Base-by-base conservation (phyloP, 805 yeast species). In the Yarrowia sp. region DNA sequence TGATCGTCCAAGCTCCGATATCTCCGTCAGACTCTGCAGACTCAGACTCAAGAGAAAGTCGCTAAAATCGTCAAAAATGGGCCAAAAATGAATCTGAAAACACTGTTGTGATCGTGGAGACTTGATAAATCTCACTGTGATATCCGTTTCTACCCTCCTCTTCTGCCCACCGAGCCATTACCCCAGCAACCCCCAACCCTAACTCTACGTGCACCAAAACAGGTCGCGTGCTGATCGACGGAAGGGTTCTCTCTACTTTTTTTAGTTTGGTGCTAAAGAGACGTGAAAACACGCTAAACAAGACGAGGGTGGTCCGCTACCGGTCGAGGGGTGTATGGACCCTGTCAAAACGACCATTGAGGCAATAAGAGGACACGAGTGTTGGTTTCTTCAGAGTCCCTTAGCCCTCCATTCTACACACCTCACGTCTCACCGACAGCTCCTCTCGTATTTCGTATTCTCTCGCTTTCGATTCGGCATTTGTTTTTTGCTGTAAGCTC, bases 191-290 rank as follows among this genome's bases (percentile, higher is more conserved):
- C 33, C 14, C 24, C 46, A 44, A 44, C 49, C 33, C 33, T 44
- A 49, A 49, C 47, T 43, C 47, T 43, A 43, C 47, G 9, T 10
- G 19, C 30, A 24, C 30, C 30, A 4, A 24, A 24, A 44, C 33
- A 24, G 53, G 38, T 49, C 53, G 53, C 38, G 53, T 24, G 30
- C 3, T 49, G 53, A 49, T 49, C 53, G 53, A n/a, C 53, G 53
- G 38, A 49, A 49, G 53, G 39, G 39, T 49, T 49, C 53, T 49
- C 53, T 15, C 33, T 7, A 9, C 33, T n/a, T 49, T n/a, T 49
- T 24, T 49, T 49, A 46, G 12, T 4, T 34, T 34, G 34, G 50
- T 49, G 36, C 38, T 49, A 49, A n/a, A 33, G 53, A 15, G 30
- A 30, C 30, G 30, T 24, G 30, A 14, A 33, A 49, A 49, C 38